Conservation (phyloP, 805 yeast species). For the Clavispora phyllophila region DNA sequence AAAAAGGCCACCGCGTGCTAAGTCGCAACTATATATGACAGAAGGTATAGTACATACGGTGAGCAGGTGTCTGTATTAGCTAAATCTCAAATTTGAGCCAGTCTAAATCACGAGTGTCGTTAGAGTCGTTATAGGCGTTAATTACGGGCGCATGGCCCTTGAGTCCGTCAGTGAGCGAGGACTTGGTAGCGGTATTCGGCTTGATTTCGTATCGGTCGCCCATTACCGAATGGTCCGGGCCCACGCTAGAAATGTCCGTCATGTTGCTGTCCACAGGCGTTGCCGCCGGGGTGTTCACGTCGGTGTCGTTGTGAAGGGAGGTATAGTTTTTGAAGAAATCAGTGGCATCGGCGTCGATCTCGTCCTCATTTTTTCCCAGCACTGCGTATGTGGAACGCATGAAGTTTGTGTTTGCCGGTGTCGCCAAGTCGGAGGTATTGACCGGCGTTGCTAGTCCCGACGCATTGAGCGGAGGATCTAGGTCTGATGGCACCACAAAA, state of each 20-base stretch:
- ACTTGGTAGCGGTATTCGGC: slow-evolving; percentile 8
- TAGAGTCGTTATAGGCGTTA: slow-evolving; percentile 2
- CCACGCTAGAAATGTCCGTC: background rate
- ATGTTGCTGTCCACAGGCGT: background rate
- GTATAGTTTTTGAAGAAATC: slow-evolving; percentile 22
- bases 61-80: background rate
- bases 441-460: background rate
- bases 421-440: background rate
- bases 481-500: slow-evolving; percentile 11
- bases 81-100: slow-evolving; percentile 30
- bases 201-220: slow-evolving; percentile 12
- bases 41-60: background rate
- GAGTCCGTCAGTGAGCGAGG: slow-evolving; percentile 16
- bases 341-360: slow-evolving; percentile 6
- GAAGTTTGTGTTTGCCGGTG: background rate
- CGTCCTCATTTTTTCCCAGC: slow-evolving; percentile 5
- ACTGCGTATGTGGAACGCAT: background rate
- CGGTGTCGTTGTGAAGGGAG: slow-evolving; percentile 14
- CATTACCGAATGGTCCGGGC: slow-evolving; percentile 3
- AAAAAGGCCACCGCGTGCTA: no score
- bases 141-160: slow-evolving; percentile 4
- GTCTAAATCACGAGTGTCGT: slow-evolving; percentile 22
- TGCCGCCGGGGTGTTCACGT: background rate
- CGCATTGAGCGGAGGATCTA: background rate
- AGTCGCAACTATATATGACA: no score